Conservation (phyloP, 495 filamentous ascomycete species). For the Hypoxylon fragiforme region DNA sequence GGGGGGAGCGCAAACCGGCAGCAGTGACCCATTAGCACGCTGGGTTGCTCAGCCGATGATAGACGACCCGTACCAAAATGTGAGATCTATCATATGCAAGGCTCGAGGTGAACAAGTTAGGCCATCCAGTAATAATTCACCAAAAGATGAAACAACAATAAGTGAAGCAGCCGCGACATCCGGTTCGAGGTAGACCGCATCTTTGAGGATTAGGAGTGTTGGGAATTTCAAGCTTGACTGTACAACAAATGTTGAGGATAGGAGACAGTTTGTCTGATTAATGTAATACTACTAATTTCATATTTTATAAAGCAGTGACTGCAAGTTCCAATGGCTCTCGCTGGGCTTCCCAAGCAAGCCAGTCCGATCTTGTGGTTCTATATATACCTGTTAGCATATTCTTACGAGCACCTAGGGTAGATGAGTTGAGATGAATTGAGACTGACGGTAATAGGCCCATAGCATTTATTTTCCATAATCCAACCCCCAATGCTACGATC, state of each 20-base stretch:
- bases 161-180: conserved; percentile 21
- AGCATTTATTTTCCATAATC: conserved; percentile 93
- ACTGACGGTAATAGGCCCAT: conserved; percentile 95
- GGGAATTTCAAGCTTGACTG: not conserved
- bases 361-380: conserved; percentile 91
- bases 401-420: not conserved
- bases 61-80: conserved; percentile 22
- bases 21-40: conserved; percentile 1
- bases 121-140: not conserved
- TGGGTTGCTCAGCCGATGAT: conserved; percentile 16
- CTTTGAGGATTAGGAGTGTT: not conserved
- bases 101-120: not conserved
- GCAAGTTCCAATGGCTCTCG: conserved; percentile 76
- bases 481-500: conserved; percentile 75
- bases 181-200: conserved; percentile 10
- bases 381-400: conserved; percentile 35
- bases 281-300: not conserved
- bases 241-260: not conserved
- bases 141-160: not conserved
- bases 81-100: conserved; percentile 6
- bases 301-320: conserved; percentile 55
- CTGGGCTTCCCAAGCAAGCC: conserved; percentile 90
- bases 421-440: conserved; percentile 1
- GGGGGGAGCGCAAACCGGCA: not conserved
- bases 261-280: not conserved